Conservation (phyloP, 306 rosid genomes). For the Vachellia pachyceras region DNA sequence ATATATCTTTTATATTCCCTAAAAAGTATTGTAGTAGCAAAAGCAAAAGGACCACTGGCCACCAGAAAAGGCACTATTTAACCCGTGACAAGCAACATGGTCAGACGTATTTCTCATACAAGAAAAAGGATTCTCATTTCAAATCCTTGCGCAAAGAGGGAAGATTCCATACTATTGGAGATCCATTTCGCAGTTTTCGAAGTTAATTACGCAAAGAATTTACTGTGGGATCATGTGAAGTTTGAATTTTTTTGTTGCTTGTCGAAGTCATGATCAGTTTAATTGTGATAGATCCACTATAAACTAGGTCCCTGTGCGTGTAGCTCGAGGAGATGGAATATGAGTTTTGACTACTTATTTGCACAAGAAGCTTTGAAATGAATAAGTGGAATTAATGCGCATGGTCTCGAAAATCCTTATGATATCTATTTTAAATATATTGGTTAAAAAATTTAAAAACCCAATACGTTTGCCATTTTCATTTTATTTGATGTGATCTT, state of each 20-base stretch:
- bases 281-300: background rate
- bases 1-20: no score
- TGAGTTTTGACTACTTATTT: background rate
- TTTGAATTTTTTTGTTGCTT: background rate
- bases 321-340: background rate
- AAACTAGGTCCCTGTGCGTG: background rate
- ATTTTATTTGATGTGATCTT: background rate
- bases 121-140: background rate
- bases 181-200: background rate
- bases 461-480: background rate
- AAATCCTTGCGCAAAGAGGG: background rate
- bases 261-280: background rate
- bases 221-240: constrained; percentile 7
- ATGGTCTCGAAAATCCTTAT: background rate
- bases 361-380: background rate
- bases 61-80: background rate
- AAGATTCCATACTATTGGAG: background rate
- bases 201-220: background rate
- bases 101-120: constrained; percentile 1
- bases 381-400: background rate
- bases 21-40: no score
- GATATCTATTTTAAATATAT: background rate
- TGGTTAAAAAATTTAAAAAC: background rate
- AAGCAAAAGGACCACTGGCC: background rate
- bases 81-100: constrained; percentile 18